Conservation (phyloP, 2,329 filamentous ascomycete genomes). For the Cadophora malorum region DNA sequence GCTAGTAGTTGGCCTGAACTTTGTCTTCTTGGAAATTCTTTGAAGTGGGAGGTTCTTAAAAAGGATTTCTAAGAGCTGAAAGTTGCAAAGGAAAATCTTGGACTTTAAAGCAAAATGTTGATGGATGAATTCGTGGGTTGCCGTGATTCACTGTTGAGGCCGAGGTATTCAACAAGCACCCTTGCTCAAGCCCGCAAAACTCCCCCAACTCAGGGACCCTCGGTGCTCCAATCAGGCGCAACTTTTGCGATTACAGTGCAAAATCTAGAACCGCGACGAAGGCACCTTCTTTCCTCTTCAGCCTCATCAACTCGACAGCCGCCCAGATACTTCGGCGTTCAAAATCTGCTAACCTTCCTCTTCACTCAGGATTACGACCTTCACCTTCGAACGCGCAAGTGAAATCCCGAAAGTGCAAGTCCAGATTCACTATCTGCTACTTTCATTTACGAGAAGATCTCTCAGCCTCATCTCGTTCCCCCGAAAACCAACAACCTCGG, state of each 20-base stretch:
- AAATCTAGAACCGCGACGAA: constrained; percentile 26
- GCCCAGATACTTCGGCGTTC: neutral
- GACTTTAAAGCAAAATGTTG: neutral
- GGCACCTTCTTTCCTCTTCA: constrained; percentile 21
- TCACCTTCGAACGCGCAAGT: neutral
- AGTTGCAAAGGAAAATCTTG: neutral
- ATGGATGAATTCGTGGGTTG: neutral
- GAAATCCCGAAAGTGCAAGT: neutral
- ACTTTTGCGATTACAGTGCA: constrained; percentile 23
- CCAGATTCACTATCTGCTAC: constrained; percentile 1
- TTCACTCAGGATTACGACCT: neutral
- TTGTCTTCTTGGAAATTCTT: neutral
- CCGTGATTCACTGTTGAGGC: constrained; percentile 11
- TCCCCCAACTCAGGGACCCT: neutral
- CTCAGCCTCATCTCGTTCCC: constrained; percentile 29
- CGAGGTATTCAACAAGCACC: constrained; percentile 20
- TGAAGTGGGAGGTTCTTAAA: neutral
- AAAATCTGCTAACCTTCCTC: neutral
- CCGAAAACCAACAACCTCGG: constrained; percentile 19
- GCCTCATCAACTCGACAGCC: constrained; percentile 24
- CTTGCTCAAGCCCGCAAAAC: constrained; percentile 5
- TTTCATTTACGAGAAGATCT: neutral
- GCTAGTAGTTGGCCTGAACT: neutral
- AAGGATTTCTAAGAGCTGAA: neutral
- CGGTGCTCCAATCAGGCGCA: constrained; percentile 14